Evolutionary conservation across 2,329 filamentous ascomycete species (phyloP).

Genomic region (Uncinocarpus reesii): DNA sequence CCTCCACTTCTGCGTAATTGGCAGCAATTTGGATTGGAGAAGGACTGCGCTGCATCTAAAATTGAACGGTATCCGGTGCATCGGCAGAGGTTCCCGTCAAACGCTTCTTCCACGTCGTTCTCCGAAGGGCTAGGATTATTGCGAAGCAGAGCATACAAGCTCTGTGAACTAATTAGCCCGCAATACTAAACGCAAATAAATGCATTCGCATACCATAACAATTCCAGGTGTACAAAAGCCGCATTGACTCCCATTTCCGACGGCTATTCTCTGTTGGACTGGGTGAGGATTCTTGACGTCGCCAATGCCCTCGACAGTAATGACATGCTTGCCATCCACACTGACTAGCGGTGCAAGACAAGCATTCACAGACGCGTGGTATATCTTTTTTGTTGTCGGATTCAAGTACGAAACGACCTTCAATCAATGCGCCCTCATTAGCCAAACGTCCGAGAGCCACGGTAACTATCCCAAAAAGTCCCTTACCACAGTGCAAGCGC

Average conservation of each 20-base stretch:
- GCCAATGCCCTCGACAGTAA: conserved; percentile 94
- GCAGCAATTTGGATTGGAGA: conserved; percentile 44
- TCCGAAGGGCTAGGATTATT: conserved; percentile 70
- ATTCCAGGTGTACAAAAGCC: conserved; percentile 96
- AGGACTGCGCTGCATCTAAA: conserved; percentile 84
- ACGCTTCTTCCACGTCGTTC: conserved; percentile 85
- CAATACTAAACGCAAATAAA: conserved; percentile 1
- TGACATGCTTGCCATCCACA: conserved; percentile 94
- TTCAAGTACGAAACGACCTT: conserved; percentile 76
- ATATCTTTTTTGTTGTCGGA: conserved; percentile 81
- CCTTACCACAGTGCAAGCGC: conserved; percentile 76
- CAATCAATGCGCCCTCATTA: conserved; percentile 22
- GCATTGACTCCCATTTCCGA: conserved; percentile 84
- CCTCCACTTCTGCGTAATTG: conserved; percentile 51
- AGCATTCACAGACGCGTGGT: conserved; percentile 93
- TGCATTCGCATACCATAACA: conserved; percentile 56
- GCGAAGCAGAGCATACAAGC: conserved; percentile 79
- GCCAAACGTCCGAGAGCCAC: too few relatives aligned
- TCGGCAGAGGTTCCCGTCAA: conserved; percentile 90
- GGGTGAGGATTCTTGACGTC: conserved; percentile 79
- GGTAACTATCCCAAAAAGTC: too few relatives aligned
- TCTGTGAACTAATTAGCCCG: conserved; percentile 39
- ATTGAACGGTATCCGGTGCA: conserved; percentile 95
- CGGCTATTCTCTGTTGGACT: conserved; percentile 80
- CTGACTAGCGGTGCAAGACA: conserved; percentile 87